phyloP scores from a whole-genome alignment of 2,329 filamentous ascomycete genomes.

The Fusarium citri region DNA sequence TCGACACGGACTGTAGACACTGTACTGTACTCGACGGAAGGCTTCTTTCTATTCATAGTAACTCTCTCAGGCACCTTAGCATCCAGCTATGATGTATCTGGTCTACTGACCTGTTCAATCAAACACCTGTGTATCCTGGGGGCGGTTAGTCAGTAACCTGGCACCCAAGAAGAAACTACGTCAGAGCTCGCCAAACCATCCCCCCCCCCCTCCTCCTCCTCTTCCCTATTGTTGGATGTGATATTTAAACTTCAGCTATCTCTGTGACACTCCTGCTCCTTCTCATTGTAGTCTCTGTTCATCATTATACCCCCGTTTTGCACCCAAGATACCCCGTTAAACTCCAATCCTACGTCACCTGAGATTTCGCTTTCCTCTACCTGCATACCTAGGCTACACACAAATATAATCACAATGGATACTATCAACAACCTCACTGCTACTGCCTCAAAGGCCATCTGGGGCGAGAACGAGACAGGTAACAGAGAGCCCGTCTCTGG shows the following conservation, averaged over 20 bases:
- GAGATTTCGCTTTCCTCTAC: not conserved
- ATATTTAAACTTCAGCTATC: slow-evolving; percentile 38
- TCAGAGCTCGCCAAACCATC: slow-evolving; percentile 24
- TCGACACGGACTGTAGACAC: too few species aligned
- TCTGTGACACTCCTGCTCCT: slow-evolving; percentile 1
- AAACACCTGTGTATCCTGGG: not conserved
- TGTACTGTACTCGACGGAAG: too few species aligned
- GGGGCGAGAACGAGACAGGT: slow-evolving; percentile 54
- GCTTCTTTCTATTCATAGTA: too few species aligned
- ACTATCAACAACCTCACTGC: slow-evolving; percentile 67
- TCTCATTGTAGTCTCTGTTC: not conserved
- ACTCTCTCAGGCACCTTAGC: too few species aligned
- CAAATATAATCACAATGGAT: slow-evolving; percentile 64
- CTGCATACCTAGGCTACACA: not conserved
- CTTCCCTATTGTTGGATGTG: not conserved
- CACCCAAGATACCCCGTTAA: slow-evolving; percentile 23
- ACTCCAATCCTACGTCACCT: not conserved
- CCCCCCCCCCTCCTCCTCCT: not conserved
- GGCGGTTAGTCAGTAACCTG: not conserved
- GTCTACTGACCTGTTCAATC: not conserved
- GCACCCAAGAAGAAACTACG: slow-evolving; percentile 31
- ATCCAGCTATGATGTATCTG: slow-evolving; percentile 11
- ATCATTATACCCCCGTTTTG: slow-evolving; percentile 18
- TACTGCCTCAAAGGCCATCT: slow-evolving; percentile 57
- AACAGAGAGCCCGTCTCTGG: slow-evolving; percentile 78